Evolutionary conservation across 345 rosid species (phyloP).

Genomic region (Excoecaria cochinchinensis): DNA sequence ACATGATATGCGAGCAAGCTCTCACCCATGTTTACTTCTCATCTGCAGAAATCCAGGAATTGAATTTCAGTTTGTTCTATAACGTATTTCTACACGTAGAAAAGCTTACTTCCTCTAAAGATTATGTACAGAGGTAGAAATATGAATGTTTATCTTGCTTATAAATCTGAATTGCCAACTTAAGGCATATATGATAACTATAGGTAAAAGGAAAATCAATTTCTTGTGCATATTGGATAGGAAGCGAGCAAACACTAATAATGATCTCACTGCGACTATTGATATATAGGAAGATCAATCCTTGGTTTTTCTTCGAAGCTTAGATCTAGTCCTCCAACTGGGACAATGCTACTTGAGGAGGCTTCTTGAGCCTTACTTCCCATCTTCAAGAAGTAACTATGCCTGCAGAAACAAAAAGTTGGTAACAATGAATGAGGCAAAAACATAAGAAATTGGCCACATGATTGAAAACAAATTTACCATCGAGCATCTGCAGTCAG

Average conservation of each 20-base stretch:
- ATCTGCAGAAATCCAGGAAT: not conserved
- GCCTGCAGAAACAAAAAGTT: slow-evolving; percentile 49
- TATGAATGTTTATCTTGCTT: not conserved
- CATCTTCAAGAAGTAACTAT: slow-evolving; percentile 87
- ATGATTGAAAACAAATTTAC: slow-evolving; percentile 34
- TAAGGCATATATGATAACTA: not conserved
- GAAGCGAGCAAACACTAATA: not conserved
- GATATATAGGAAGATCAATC: slow-evolving; percentile 78
- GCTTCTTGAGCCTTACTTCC: slow-evolving; percentile 47
- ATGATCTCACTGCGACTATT: slow-evolving; percentile 16
- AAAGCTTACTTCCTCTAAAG: not conserved
- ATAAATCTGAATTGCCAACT: not conserved
- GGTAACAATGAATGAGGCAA: slow-evolving; percentile 5
- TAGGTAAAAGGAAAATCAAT: not conserved
- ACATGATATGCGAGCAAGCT: not conserved
- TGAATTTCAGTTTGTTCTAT: not conserved
- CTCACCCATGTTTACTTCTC: not conserved
- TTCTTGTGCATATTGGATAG: not conserved
- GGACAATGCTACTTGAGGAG: slow-evolving; percentile 47
- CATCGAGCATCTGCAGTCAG: slow-evolving; percentile 90
- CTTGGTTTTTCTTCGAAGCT: slow-evolving; percentile 38
- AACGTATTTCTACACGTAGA: not conserved
- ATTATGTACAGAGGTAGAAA: not conserved
- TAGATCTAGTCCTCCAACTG: slow-evolving; percentile 42
- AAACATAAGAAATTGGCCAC: not conserved